A percentile compares a stretch with the other conserved stretches of the same genome.
Evolutionary conservation across 441 rosid species (phyloP).

Genomic region (Erysimum pusillum): DNA sequence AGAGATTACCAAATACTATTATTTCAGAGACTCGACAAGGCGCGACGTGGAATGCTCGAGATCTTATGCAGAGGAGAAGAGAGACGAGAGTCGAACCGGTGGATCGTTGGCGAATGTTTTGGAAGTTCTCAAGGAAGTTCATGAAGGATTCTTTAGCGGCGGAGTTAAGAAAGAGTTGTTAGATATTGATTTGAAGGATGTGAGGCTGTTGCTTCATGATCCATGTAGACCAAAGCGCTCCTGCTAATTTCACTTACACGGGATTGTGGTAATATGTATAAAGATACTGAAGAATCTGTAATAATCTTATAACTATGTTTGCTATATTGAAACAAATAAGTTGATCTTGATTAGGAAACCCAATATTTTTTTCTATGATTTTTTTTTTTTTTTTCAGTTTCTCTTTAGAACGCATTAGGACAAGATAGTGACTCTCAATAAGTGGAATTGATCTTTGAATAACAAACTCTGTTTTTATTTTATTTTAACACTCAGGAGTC

Average conservation of each 20-base stretch:
- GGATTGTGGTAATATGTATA: not conserved
- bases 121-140: conserved; percentile 19
- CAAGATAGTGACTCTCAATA: too few relatives aligned
- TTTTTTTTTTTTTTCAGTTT: too few relatives aligned
- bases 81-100: conserved; percentile 6
- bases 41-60: not conserved
- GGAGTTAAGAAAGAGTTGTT: not conserved
- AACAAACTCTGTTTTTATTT: too few relatives aligned
- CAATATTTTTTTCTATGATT: not conserved
- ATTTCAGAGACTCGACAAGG: too few relatives aligned
- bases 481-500: too few relatives aligned
- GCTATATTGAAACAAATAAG: not conserved
- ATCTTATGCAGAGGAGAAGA: conserved; percentile 33
- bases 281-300: not conserved
- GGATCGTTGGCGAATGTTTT: conserved; percentile 32
- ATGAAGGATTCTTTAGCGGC: conserved; percentile 16
- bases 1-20: too few relatives aligned
- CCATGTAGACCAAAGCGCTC: not conserved
- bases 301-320: not conserved
- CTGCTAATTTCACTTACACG: not conserved
- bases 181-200: conserved; percentile 4
- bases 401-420: too few relatives aligned
- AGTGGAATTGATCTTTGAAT: too few relatives aligned
- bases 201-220: conserved; percentile 7
- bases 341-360: not conserved